These are phyloP conservation scores for Otatea glauca DNA, from an alignment of 176 grass and related monocot genomes.

Conservation along the genomic window DNA sequence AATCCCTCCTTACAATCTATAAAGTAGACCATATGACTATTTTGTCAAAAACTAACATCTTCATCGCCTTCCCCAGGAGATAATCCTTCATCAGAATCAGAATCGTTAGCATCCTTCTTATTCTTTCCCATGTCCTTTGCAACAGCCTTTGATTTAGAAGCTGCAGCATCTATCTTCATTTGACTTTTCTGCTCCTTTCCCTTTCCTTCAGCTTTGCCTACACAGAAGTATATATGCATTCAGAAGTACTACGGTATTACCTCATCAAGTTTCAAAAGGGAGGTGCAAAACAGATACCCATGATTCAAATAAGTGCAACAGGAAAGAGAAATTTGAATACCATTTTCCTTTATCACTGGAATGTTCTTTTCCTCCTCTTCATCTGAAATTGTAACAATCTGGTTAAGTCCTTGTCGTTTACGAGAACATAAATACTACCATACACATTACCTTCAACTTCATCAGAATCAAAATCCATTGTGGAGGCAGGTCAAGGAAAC, in stretches of 20 bases:
- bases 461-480: constrained; percentile 53
- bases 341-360: constrained; percentile 40
- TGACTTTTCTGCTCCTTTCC: constrained; percentile 33
- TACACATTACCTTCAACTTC: constrained; percentile 44
- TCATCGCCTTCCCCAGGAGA: constrained; percentile 43
- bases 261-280: not conserved
- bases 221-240: not conserved
- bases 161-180: constrained; percentile 42
- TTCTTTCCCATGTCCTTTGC: constrained; percentile 29
- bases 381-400: constrained; percentile 39
- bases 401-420: not conserved
- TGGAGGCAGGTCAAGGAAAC: constrained; percentile 47
- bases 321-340: not conserved
- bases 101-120: constrained; percentile 34
- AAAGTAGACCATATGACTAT: not conserved
- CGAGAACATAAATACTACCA: not conserved
- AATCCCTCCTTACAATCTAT: not conserved
- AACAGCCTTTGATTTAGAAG: constrained; percentile 45
- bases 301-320: not conserved
- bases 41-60: constrained; percentile 40
- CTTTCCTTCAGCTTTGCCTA: constrained; percentile 60
- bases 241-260: not conserved
- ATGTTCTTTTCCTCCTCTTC: constrained; percentile 41
- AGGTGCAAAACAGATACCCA: not conserved
- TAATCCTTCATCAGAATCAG: constrained; percentile 47